Evolutionary conservation across 352 stramenopile genomes (phyloP).

Genomic region (Pythium inflatum): DNA sequence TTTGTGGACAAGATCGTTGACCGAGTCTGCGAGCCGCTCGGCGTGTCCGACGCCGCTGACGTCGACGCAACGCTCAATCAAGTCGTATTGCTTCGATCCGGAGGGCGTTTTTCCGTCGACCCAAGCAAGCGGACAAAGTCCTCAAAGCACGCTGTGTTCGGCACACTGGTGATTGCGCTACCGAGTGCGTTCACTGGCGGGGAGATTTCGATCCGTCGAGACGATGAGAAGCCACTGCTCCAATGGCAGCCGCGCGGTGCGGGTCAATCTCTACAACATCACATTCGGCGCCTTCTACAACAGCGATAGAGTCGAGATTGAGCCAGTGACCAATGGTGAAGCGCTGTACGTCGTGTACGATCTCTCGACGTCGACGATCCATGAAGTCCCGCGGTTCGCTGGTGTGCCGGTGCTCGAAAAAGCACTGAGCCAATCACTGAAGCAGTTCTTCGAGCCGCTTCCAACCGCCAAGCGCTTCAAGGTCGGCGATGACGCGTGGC

Average conservation of each 20-base stretch:
- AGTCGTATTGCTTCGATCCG: neutral
- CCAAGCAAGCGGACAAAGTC: neutral
- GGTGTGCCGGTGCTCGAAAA: neutral
- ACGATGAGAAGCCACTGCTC: neutral
- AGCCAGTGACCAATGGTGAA: neutral
- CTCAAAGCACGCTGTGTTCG: neutral
- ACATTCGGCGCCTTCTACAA: conserved; percentile 2
- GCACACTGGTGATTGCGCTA: neutral
- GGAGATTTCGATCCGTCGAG: neutral
- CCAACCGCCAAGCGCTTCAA: neutral
- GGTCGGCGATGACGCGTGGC: conserved; percentile 5
- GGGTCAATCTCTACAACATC: neutral
- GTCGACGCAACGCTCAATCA: neutral
- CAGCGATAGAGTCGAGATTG: neutral
- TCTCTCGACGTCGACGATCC: neutral
- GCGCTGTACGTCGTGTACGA: conserved; percentile 14
- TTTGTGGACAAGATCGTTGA: neutral
- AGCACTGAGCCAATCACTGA: neutral
- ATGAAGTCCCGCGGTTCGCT: neutral
- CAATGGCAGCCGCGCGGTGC: neutral
- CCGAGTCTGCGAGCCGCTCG: neutral
- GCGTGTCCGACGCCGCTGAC: neutral
- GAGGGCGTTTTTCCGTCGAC: neutral
- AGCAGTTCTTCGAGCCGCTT: neutral
- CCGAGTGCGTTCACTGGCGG: neutral